Base-by-base conservation (phyloP, 1,139 yeast species). In the Eremothecium sinecaudum region DNA sequence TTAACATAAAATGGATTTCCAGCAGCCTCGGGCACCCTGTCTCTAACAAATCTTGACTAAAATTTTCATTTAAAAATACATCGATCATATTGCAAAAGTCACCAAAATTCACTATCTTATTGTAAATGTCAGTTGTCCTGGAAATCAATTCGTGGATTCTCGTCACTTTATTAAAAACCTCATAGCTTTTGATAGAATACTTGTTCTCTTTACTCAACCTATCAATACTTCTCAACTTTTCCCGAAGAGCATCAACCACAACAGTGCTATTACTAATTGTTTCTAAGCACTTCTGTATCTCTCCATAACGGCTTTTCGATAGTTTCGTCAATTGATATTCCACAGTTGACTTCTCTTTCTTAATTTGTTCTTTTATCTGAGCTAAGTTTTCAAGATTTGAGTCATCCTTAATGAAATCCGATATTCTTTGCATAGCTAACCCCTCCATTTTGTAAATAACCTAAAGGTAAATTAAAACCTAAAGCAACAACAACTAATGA, bases 321-420 rank as follows among this genome's bases (percentile, higher is more conserved):
- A 77, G 76, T 25, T 77, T 64, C 46, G 72, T 73, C 39, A 83
- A 64, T 51, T 80, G 81, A 37, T 73, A 64, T 46, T 83, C 94
- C n/a, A 81, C 61, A 1, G 80, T 69, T 1, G 79, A 68, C 53
- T 79, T 80, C 50, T 83, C 92, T 42, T 81, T 61, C 28, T 60
- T 48, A 37, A 83, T 66, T 46, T 77, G 82, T 43, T 71, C 77
- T 40, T 73, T 70, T 12, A 54, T 39, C 20, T 47, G 56, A 21
- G 43, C 35, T 18, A 55, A 45, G 18, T 46, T 45, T 25, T 50
- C 58, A 14, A 50, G 34, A 1, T 57, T 49, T 9, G 50, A 30
- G 25, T 56, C 59, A 35, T 49, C 53, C 37, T 51, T 51, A 6
- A 56, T 26, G 12, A 54, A 37, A 16, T 41, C 44, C 1, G 53